Percentiles rank a stretch among this genome's conserved stretches.
Evolutionary conservation across 768 basidiomycete species (phyloP).

Genomic region (Bullera alba): DNA sequence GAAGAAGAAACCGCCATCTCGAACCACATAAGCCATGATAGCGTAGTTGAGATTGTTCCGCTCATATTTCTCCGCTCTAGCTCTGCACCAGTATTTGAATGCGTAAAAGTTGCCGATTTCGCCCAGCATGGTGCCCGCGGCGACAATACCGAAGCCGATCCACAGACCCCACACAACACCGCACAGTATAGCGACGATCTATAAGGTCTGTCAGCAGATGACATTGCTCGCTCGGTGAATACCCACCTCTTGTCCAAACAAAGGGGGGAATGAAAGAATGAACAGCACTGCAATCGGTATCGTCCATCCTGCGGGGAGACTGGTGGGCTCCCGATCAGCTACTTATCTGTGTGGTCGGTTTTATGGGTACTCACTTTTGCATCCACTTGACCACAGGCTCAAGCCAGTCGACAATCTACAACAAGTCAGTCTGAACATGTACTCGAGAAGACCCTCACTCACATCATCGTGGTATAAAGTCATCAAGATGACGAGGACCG

Average conservation of each 20-base stretch:
- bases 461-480: constrained; percentile 36
- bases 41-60: constrained; percentile 43
- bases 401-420: constrained; percentile 64
- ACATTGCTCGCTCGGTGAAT: not conserved
- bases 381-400: constrained; percentile 61
- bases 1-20: constrained; percentile 47
- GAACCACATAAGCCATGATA: constrained; percentile 43
- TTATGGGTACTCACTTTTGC: too few relatives aligned
- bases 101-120: constrained; percentile 44
- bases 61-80: constrained; percentile 40
- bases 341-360: not conserved
- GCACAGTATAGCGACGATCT: constrained; percentile 43
- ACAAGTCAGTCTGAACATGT: not conserved
- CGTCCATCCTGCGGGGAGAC: constrained; percentile 45
- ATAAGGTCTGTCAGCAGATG: not conserved
- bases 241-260: constrained; percentile 73
- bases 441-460: constrained; percentile 1
- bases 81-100: constrained; percentile 37
- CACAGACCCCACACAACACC: constrained; percentile 47
- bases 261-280: constrained; percentile 80
- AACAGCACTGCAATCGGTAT: constrained; percentile 76
- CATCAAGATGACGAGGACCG: constrained; percentile 30
- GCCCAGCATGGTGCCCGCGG: constrained; percentile 41
- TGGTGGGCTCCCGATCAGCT: constrained; percentile 1
- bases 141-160: constrained; percentile 44